Conservation (phyloP, 2,329 filamentous ascomycete genomes). For the Dendrostoma leiphaemia region DNA sequence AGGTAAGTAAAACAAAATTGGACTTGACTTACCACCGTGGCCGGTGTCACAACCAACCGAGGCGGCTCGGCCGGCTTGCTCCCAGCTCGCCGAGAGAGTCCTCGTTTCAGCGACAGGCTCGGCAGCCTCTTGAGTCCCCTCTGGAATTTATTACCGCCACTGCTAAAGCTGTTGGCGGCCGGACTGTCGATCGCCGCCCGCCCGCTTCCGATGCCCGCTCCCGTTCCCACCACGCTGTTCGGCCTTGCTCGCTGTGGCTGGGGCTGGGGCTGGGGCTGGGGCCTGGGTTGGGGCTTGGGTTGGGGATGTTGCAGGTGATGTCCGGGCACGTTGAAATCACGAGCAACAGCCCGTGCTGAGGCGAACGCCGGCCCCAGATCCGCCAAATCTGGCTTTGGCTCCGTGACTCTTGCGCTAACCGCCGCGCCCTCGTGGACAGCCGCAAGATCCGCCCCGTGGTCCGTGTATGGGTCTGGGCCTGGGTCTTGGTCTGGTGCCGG, state of each 20-base stretch:
- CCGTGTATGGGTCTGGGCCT: neutral
- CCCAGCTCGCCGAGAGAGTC: slow-evolving; percentile 3
- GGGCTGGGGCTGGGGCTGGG: too few relatives aligned
- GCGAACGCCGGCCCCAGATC: neutral
- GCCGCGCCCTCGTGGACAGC: neutral
- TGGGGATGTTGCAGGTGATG: too few relatives aligned
- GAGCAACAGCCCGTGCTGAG: neutral
- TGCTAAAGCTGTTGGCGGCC: too few relatives aligned
- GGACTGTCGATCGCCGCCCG: too few relatives aligned
- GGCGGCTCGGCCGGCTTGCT: slow-evolving; percentile 6
- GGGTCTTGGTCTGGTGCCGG: neutral
- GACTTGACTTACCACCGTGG: slow-evolving; percentile 14
- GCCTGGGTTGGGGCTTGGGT: too few relatives aligned
- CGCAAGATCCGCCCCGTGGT: neutral
- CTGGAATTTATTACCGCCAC: neutral
- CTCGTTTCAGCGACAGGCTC: slow-evolving; percentile 5
- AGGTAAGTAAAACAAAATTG: neutral
- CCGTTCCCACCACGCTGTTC: neutral
- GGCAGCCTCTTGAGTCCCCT: neutral
- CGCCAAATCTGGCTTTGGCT: slow-evolving; percentile 17
- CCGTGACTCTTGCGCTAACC: slow-evolving; percentile 5
- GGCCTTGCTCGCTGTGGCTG: too few relatives aligned
- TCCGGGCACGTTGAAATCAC: too few relatives aligned
- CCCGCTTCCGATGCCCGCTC: neutral
- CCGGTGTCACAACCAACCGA: slow-evolving; percentile 7